Percentiles rank a stretch among this genome's conserved stretches.
Evolutionary conservation across 2,329 filamentous ascomycete genomes (phyloP).

Genomic region (Pseudocercospora crystallina): DNA sequence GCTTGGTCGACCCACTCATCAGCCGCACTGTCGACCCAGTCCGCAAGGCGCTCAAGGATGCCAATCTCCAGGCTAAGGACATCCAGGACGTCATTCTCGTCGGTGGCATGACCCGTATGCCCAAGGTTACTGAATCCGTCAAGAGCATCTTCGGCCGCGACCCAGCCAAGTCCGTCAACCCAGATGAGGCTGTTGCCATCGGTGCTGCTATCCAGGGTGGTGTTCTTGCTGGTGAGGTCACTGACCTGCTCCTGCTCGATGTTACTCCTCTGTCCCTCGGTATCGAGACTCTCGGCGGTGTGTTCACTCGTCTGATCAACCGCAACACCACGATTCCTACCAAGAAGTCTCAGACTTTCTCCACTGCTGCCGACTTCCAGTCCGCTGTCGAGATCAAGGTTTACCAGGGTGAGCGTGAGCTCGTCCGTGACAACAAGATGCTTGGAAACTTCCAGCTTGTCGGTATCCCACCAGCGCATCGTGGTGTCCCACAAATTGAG

Average conservation of each 20-base stretch:
- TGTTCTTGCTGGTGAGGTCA: slow-evolving; percentile 93
- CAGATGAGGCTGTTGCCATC: slow-evolving; percentile 95
- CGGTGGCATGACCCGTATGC: slow-evolving; percentile 99
- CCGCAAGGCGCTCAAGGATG: slow-evolving; percentile 95
- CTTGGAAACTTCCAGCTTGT: slow-evolving; percentile 99
- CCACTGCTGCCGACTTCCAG: slow-evolving; percentile 96
- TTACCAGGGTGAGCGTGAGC: slow-evolving; percentile 99
- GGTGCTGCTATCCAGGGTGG: slow-evolving; percentile 97
- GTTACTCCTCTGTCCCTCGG: slow-evolving; percentile 94
- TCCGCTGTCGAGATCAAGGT: slow-evolving; percentile 99
- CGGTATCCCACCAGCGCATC: slow-evolving; percentile 92
- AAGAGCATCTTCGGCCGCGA: slow-evolving; percentile 97
- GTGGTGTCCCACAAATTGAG: slow-evolving; percentile 93
- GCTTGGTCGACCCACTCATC: slow-evolving; percentile 87
- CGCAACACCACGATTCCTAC: slow-evolving; percentile 98
- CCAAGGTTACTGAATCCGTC: slow-evolving; percentile 93
- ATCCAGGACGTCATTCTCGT: slow-evolving; percentile 98
- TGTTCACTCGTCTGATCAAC: slow-evolving; percentile 98
- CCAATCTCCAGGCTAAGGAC: slow-evolving; percentile 83
- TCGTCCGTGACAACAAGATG: slow-evolving; percentile 97
- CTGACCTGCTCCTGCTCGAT: slow-evolving; percentile 90
- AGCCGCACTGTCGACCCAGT: slow-evolving; percentile 84
- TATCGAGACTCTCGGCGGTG: slow-evolving; percentile 97
- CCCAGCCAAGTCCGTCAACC: slow-evolving; percentile 96
- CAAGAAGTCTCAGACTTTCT: slow-evolving; percentile 99